Percentiles rank a stretch among this genome's conserved stretches.
These are phyloP conservation scores for Rhodosporidiobolus sp. DNA, from an alignment of 768 basidiomycete species.

Conservation along the genomic window DNA sequence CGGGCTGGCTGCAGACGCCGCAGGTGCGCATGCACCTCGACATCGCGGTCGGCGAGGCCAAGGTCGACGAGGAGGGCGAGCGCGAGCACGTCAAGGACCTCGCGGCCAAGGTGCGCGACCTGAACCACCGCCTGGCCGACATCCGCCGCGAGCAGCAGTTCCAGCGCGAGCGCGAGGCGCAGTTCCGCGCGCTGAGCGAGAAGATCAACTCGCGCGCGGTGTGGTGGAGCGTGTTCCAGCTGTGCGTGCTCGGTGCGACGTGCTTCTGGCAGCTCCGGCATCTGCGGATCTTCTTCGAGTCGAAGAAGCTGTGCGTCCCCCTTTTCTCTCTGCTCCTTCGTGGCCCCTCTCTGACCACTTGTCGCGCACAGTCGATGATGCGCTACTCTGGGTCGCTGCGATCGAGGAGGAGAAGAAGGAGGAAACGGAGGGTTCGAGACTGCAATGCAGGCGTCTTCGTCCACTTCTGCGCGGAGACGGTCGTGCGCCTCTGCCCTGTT, in stretches of 20 bases:
- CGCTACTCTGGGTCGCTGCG: too few species aligned
- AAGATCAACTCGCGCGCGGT: constrained; percentile 84
- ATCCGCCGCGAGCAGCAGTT: constrained; percentile 95
- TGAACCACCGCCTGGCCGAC: constrained; percentile 89
- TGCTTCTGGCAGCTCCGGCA: constrained; percentile 92
- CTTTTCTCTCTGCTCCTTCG: background rate
- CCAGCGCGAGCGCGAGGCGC: constrained; percentile 89
- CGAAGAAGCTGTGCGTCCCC: constrained; percentile 39
- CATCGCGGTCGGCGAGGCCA: constrained; percentile 82
- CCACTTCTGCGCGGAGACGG: too few species aligned
- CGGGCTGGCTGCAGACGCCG: constrained; percentile 51
- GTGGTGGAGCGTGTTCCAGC: constrained; percentile 90
- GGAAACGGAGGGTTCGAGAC: too few species aligned
- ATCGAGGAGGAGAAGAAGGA: too few species aligned
- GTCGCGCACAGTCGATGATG: background rate
- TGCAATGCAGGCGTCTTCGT: too few species aligned
- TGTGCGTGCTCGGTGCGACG: constrained; percentile 73
- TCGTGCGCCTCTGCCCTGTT: too few species aligned
- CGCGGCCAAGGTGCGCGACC: constrained; percentile 77
- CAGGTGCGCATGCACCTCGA: constrained; percentile 95
- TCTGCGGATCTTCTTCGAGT: constrained; percentile 62
- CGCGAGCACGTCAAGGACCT: constrained; percentile 77
- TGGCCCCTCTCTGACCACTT: background rate
- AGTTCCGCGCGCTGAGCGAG: constrained; percentile 85
- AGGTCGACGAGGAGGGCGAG: constrained; percentile 81